phyloP scores from a whole-genome alignment of 1,284 basidiomycete genomes.

The Cryptococcus neoformans region DNA sequence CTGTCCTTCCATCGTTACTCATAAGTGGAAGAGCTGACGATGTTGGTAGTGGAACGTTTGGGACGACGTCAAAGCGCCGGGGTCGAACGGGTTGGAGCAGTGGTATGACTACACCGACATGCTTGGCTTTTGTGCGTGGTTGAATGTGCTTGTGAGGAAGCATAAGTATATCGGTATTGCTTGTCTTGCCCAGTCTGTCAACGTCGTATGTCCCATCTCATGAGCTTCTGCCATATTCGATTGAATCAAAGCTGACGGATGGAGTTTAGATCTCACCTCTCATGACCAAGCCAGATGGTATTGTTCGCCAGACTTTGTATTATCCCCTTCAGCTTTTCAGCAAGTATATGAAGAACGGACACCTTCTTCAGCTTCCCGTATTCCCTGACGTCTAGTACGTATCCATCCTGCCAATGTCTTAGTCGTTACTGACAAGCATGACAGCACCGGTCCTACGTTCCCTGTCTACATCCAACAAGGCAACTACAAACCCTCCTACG shows the following conservation, averaged over 20 bases:
- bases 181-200: constrained; percentile 60
- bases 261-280: constrained; percentile 35
- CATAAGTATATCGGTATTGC: constrained; percentile 61
- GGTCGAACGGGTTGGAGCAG: constrained; percentile 57
- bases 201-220: constrained; percentile 31
- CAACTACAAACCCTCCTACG: constrained; percentile 26
- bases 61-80: constrained; percentile 50
- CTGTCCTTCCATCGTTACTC: background rate
- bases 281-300: constrained; percentile 32
- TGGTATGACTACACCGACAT: constrained; percentile 63
- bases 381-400: constrained; percentile 38
- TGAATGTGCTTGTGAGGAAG: constrained; percentile 63
- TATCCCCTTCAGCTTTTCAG: constrained; percentile 38
- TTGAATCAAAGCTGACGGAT: background rate
- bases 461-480: constrained; percentile 37
- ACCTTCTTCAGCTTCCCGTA: constrained; percentile 24
- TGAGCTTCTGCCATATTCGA: background rate
- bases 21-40: constrained; percentile 39
- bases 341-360: constrained; percentile 39
- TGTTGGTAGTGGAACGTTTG: constrained; percentile 27
- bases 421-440: background rate
- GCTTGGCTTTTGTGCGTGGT: constrained; percentile 59
- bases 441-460: constrained; percentile 33
- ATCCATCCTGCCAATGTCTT: background rate
- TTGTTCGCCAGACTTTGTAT: constrained; percentile 38